Evolutionary conservation across 1,139 yeast genomes (phyloP), one percentile per base, ranked within the genome.

Genomic region (Candida sanyaensis): DNA sequence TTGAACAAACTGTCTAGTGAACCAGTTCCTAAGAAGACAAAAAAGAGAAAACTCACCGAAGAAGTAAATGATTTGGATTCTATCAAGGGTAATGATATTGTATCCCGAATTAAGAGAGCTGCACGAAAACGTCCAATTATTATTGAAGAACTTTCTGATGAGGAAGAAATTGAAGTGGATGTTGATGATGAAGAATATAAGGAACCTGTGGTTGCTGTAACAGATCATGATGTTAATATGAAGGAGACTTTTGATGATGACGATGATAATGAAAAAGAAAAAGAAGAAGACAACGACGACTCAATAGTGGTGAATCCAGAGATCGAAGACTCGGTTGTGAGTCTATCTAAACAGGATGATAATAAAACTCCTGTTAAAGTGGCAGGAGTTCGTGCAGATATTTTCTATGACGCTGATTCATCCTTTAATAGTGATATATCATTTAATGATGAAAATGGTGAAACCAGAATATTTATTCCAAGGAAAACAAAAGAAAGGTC

Each of bases 251-350:
- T n/a, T n/a, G n/a, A n/a, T n/a, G n/a, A 24, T 1, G 36, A 45
- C 13, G 45, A 34, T 21, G 39, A 37, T 2, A 47, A 38, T 21
- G 41, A 38, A 24, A 30, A 42, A 29, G 41, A 38, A 12, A 28
- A 3, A 1, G 51, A 38, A 11, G 32, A 38, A 5, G 44, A 41
- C 11, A 41, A 12, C 6, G 41, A 38, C 11, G 27, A 10, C 7
- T 47, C 17, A 13, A 43, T 37, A 12, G 51, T 24, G 13, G 27
- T 21, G 2, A 42, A 44, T 9, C 17, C 10, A 17, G 39, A 41
- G n/a, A 4, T 9, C 9, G 38, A n/a, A 7, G 21, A 41, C 23
- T 10, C 8, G 21, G 13, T 26, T 29, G 46, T 6, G 21, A 32
- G 33, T 24, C 24, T 10, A 23, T 27, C 10, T 31, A 9, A 32